phyloP scores from a whole-genome alignment of 768 basidiomycete genomes.

The Cystobasidium tubakii region DNA sequence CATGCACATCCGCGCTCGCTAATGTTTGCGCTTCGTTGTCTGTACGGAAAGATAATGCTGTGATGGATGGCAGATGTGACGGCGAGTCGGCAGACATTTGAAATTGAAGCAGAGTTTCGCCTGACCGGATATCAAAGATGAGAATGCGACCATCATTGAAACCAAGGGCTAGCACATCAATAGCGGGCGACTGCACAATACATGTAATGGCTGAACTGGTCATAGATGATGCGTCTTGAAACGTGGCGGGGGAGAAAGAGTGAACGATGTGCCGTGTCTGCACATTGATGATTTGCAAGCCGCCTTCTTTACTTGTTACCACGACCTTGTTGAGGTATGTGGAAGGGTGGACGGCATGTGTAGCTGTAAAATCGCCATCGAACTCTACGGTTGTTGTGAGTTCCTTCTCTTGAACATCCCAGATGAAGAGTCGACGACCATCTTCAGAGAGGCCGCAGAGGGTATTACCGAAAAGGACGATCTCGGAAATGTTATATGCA shows the following conservation, averaged over 20 bases:
- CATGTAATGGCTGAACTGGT: constrained; percentile 61
- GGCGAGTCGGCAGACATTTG: constrained; percentile 60
- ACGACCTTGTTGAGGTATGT: constrained; percentile 96
- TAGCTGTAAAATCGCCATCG: constrained; percentile 77
- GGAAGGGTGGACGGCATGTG: constrained; percentile 77
- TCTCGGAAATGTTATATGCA: constrained; percentile 22
- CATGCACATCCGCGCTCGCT: constrained; percentile 76
- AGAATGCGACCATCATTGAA: constrained; percentile 79
- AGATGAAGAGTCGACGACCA: constrained; percentile 68
- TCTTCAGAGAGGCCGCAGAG: constrained; percentile 68
- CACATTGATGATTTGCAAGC: constrained; percentile 89
- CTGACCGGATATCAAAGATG: constrained; percentile 81
- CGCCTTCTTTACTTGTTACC: constrained; percentile 72
- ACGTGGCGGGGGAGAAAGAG: constrained; percentile 56
- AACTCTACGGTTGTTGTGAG: constrained; percentile 68
- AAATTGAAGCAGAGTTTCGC: constrained; percentile 80
- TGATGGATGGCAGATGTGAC: constrained; percentile 7
- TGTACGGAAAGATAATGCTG: constrained; percentile 5
- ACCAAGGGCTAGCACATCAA: constrained; percentile 92
- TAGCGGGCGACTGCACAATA: constrained; percentile 83
- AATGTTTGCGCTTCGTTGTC: constrained; percentile 72
- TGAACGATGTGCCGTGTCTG: constrained; percentile 76
- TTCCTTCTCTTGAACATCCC: constrained; percentile 63
- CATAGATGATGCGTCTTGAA: constrained; percentile 48
- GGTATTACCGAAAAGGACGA: constrained; percentile 15